These are phyloP conservation scores for Fusarium graminum DNA, from an alignment of 2,329 filamentous ascomycete species.

Conservation along the genomic window DNA sequence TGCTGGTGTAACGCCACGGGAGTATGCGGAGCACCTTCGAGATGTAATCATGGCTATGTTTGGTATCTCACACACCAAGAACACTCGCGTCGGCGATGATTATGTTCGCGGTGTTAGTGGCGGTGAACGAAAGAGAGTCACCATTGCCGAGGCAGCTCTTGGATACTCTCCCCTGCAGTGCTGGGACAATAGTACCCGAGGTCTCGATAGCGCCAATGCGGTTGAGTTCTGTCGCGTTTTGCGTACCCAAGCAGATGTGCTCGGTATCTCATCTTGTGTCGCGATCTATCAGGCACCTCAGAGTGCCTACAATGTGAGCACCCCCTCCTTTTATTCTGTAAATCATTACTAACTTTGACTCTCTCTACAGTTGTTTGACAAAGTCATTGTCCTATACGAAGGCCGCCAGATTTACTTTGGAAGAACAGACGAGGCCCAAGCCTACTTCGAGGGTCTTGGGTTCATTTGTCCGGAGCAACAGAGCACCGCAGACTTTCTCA, in stretches of 20 bases:
- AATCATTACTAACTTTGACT: neutral
- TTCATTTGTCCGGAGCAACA: constrained; percentile 67
- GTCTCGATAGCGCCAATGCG: constrained; percentile 74
- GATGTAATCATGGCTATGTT: constrained; percentile 79
- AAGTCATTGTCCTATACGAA: constrained; percentile 75
- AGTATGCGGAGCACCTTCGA: constrained; percentile 70
- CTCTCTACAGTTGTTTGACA: constrained; percentile 67
- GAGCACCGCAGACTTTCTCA: constrained; percentile 80
- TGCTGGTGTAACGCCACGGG: constrained; percentile 62
- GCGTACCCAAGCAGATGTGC: constrained; percentile 70
- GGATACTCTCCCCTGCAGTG: constrained; percentile 67
- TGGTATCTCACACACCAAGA: constrained; percentile 75
- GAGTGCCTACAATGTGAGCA: constrained; percentile 45
- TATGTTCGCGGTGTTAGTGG: constrained; percentile 69
- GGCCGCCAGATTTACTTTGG: constrained; percentile 71
- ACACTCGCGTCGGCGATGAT: constrained; percentile 77
- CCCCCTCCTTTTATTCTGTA: neutral
- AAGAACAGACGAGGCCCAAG: constrained; percentile 36
- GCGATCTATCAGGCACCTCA: constrained; percentile 73
- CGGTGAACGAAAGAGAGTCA: constrained; percentile 62
- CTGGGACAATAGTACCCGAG: constrained; percentile 77
- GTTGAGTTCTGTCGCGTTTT: constrained; percentile 75
- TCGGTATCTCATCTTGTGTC: constrained; percentile 69
- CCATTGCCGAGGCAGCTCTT: constrained; percentile 52
- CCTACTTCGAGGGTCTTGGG: constrained; percentile 57